Evolutionary conservation across 2,329 filamentous ascomycete genomes (phyloP), one percentile per base, ranked within the genome.

Genomic region (Mollisiaceae sp.): DNA sequence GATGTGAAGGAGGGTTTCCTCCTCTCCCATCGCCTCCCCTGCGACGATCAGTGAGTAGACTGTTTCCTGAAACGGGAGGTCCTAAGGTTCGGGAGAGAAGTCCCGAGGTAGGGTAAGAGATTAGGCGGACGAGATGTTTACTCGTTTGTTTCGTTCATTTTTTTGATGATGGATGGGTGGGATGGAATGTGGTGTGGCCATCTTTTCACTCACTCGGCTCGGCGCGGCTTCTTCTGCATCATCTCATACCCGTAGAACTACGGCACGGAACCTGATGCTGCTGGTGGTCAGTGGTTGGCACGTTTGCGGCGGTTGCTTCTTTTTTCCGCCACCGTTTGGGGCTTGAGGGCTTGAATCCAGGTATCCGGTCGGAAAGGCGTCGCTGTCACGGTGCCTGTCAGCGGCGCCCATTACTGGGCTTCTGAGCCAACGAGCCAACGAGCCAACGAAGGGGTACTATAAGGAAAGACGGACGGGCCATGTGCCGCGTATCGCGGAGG

Each of bases 241-340:
- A 32, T 6, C 3, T 3, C n/a, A 50, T 50, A 24, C 45, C 45
- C 45, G 45, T 50, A n/a, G n/a, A n/a, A n/a, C n/a, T n/a, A 50
- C 45, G 45, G 45, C 45, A 27, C 22, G 22, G 45, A 50, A 18
- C n/a, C 9, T n/a, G 11, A n/a, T n/a, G n/a, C n/a, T n/a, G n/a
- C n/a, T n/a, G n/a, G n/a, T 18, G 14, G 15, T 18, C 12, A 20
- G 45, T 24, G 45, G 20, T 22, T 50, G 45, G 45, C 45, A 50
- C 22, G 45, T 32, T n/a, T 47, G 43, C 43, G 43, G 43, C n/a
- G 20, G 43, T 47, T 47, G 43, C n/a, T 24, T 50, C 22, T 32
- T 32, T 32, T 50, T 27, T 50, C 22, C 20, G 45, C 45, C 45
- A 50, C 45, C 45, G 45, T 24, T 50, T 50, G 15, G n/a, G 45